phyloP scores from a whole-genome alignment of 148 eudicot genomes.

The Selenicereus undatus region DNA sequence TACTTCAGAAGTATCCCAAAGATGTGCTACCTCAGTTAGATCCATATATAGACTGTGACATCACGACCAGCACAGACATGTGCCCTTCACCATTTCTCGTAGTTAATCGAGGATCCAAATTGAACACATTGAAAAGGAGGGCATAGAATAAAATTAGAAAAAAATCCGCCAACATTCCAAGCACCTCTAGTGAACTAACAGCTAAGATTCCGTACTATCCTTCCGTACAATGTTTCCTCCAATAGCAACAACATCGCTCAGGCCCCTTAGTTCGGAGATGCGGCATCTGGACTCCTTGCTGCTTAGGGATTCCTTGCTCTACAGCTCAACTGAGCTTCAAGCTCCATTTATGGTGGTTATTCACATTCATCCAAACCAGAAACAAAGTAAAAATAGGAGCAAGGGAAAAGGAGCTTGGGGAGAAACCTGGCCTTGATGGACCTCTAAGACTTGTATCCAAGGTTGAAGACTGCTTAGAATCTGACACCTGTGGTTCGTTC shows the following conservation, averaged over 20 bases:
- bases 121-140: conserved; percentile 18
- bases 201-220: conserved; percentile 68
- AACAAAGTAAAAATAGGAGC: too few species aligned
- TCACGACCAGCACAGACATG: conserved; percentile 70
- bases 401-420: too few species aligned
- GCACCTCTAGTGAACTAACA: conserved; percentile 21
- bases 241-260: conserved; percentile 89
- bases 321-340: too few species aligned
- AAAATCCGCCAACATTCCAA: conserved; percentile 7
- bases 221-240: conserved; percentile 96
- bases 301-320: conserved; percentile 31
- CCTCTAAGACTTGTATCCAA: too few species aligned
- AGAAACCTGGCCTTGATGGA: too few species aligned
- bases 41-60: conserved; percentile 91
- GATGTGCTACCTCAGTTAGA: conserved; percentile 79
- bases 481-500: conserved; percentile 54
- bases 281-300: conserved; percentile 70
- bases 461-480: too few species aligned
- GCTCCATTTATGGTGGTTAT: too few species aligned
- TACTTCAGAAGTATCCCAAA: conserved; percentile 86
- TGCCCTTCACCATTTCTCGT: conserved; percentile 95
- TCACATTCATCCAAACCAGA: too few species aligned
- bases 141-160: conserved; percentile 23
- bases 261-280: conserved; percentile 87
- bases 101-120: too few species aligned